phyloP scores from a whole-genome alignment of 129 eudicot genomes.

The Escallonia rubra region DNA sequence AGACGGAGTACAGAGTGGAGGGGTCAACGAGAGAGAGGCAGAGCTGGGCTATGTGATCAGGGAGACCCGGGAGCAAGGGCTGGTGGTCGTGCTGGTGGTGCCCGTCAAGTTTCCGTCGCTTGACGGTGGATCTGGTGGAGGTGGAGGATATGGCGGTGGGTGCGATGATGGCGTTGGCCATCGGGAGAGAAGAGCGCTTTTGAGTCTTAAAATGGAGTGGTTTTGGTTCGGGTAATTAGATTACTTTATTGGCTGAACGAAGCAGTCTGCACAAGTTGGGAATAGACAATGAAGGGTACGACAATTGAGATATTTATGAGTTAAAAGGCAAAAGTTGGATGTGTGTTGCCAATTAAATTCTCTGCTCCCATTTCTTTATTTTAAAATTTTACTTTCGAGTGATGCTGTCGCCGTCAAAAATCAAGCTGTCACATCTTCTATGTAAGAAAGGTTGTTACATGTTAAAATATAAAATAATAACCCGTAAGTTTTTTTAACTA shows the following conservation, averaged over 20 bases:
- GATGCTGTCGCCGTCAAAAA: too few species aligned
- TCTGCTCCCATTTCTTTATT: neutral
- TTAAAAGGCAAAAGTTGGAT: neutral
- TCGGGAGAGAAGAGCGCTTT: neutral
- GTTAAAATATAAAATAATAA: too few species aligned
- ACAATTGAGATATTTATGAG: too few species aligned
- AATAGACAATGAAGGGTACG: neutral
- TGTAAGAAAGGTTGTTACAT: too few species aligned
- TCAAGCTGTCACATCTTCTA: too few species aligned
- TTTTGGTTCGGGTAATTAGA: neutral
- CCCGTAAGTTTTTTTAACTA: too few species aligned
- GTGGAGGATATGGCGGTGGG: conserved; percentile 21
- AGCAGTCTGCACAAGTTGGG: neutral
- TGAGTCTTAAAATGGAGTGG: neutral
- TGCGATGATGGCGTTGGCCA: conserved; percentile 4
- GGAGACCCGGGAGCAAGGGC: conserved; percentile 58
- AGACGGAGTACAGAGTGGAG: conserved; percentile 49
- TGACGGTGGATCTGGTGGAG: conserved; percentile 16
- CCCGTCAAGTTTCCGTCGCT: conserved; percentile 15
- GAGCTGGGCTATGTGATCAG: conserved; percentile 63
- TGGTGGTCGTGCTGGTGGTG: conserved; percentile 10
- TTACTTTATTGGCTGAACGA: too few species aligned
- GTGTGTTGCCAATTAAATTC: neutral
- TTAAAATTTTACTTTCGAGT: neutral
- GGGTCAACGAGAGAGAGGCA: conserved; percentile 63